These are phyloP conservation scores for Crithidia thermophila DNA, from an alignment of 208 protist genomes.

Conservation along the genomic window DNA sequence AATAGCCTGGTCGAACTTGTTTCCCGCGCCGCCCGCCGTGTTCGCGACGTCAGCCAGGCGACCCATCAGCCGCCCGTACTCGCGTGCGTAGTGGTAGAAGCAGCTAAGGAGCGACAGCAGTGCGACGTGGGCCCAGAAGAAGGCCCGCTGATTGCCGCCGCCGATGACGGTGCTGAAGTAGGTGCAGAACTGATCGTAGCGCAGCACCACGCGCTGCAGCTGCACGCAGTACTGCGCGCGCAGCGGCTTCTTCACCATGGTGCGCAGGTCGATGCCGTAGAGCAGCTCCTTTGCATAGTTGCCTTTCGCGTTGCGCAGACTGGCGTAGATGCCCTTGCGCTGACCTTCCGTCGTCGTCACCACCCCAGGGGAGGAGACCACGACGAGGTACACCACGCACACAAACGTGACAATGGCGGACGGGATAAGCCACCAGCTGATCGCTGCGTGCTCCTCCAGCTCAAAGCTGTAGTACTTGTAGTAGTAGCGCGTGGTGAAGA, in stretches of 20 bases:
- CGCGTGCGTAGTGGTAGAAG: slow-evolving; percentile 40
- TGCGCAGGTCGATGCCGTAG: slow-evolving; percentile 47
- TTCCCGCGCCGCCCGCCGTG: background rate
- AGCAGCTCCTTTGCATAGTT: slow-evolving; percentile 39
- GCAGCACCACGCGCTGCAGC: slow-evolving; percentile 54
- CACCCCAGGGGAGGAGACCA: slow-evolving; percentile 32
- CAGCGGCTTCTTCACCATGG: slow-evolving; percentile 80
- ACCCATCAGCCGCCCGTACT: slow-evolving; percentile 27
- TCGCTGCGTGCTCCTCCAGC: slow-evolving; percentile 13
- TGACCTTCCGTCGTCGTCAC: slow-evolving; percentile 44
- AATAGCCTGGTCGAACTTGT: background rate
- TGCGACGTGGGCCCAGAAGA: slow-evolving; percentile 41
- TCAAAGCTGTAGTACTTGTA: slow-evolving; percentile 28
- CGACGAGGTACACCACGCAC: slow-evolving; percentile 22
- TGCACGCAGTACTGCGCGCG: slow-evolving; percentile 78
- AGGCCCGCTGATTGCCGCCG: slow-evolving; percentile 72
- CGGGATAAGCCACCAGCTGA: slow-evolving; percentile 37
- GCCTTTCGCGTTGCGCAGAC: slow-evolving; percentile 57
- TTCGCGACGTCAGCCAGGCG: background rate
- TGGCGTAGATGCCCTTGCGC: slow-evolving; percentile 69
- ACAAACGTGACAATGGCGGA: slow-evolving; percentile 20
- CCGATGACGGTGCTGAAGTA: slow-evolving; percentile 73
- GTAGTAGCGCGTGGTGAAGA: slow-evolving; percentile 25
- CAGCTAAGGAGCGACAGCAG: slow-evolving; percentile 31
- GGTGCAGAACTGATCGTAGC: slow-evolving; percentile 82